phyloP scores from a whole-genome alignment of 179 eudicot genomes.

The Beta corolliflora region DNA sequence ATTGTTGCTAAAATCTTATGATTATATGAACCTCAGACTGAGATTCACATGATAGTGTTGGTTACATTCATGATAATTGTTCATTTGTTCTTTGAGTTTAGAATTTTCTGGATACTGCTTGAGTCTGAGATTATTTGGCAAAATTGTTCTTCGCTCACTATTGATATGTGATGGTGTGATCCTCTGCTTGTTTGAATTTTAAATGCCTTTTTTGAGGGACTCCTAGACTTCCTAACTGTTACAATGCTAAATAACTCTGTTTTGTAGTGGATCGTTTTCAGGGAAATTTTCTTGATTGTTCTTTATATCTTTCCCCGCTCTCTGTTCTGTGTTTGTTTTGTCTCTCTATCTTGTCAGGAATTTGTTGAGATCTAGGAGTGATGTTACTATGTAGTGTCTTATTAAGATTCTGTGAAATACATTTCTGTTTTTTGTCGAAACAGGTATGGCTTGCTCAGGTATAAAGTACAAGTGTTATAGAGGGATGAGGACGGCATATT shows the following conservation, averaged over 20 bases:
- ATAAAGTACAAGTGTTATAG: background rate
- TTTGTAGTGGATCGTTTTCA: background rate
- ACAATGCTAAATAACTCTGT: background rate
- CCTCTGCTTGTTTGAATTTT: background rate
- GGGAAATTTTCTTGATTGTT: background rate
- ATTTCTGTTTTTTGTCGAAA: background rate
- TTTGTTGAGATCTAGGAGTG: background rate
- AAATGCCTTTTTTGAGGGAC: background rate
- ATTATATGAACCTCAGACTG: background rate
- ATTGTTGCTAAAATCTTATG: background rate
- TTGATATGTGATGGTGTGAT: background rate
- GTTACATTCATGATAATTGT: background rate
- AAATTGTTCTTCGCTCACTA: background rate
- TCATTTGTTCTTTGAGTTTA: background rate
- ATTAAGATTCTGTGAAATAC: slow-evolving; percentile 5
- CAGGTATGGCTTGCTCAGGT: background rate
- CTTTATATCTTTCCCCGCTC: background rate
- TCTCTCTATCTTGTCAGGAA: background rate
- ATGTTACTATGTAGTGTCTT: background rate
- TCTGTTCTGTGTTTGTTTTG: background rate
- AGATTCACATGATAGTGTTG: background rate
- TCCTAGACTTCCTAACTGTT: background rate
- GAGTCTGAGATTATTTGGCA: background rate
- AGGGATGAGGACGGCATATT: background rate
- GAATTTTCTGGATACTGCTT: background rate